A percentile compares a stretch with the other conserved stretches of the same genome.
Evolutionary conservation across 2,329 filamentous ascomycete species (phyloP).

Genomic region (Aspergillus caelatus): DNA sequence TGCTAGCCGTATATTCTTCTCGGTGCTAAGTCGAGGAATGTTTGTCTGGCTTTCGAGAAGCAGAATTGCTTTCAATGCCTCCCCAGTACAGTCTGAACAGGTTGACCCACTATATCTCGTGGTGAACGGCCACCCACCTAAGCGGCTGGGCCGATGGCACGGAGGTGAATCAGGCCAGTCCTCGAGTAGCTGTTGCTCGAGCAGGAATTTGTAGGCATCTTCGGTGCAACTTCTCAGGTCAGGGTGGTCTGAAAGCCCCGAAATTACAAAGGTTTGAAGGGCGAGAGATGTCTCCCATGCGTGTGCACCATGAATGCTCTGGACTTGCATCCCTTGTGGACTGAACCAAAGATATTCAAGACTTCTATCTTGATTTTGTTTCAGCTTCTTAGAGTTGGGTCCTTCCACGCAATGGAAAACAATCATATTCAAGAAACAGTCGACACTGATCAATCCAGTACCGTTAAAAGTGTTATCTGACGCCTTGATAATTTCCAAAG

Average conservation of each 20-base stretch:
- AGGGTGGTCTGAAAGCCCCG: background rate
- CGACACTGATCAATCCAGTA: background rate
- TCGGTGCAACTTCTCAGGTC: background rate
- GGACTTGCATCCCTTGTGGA: background rate
- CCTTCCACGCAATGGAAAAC: background rate
- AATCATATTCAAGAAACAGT: constrained; percentile 3
- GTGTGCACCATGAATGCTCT: background rate
- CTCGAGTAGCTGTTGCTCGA: background rate
- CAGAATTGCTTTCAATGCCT: constrained; percentile 1
- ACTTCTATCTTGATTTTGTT: background rate
- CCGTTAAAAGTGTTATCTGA: background rate
- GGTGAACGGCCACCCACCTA: background rate
- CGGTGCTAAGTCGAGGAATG: background rate
- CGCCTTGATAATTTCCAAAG: background rate
- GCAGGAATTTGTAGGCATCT: background rate
- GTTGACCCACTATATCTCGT: background rate
- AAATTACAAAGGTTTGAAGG: background rate
- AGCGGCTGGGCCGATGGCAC: background rate
- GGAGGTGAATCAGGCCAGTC: background rate
- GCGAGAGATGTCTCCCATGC: background rate
- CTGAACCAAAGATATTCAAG: constrained; percentile 1
- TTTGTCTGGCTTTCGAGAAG: background rate
- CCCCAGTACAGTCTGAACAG: background rate
- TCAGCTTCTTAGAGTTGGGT: background rate
- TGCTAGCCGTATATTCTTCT: background rate